Evolutionary conservation across 202 grass and related monocot genomes (phyloP).

Genomic region (Zizania palustris): DNA sequence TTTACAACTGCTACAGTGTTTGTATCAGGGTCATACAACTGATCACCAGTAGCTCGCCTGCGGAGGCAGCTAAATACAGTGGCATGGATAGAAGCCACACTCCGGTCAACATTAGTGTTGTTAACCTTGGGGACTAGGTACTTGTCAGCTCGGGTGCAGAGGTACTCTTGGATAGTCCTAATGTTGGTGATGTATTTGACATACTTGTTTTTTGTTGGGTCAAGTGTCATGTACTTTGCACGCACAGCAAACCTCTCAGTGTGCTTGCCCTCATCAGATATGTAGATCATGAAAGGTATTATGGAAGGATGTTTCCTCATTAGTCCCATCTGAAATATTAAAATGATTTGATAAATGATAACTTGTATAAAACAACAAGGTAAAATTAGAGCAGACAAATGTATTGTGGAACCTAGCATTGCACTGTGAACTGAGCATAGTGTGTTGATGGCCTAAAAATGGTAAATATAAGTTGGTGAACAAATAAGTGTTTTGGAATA

Average conservation of each 20-base stretch:
- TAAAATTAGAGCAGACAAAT: neutral
- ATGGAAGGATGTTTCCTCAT: slow-evolving; percentile 99
- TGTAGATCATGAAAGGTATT: slow-evolving; percentile 97
- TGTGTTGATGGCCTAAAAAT: neutral
- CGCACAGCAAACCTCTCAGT: slow-evolving; percentile 91
- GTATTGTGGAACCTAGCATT: neutral
- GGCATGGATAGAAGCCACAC: slow-evolving; percentile 89
- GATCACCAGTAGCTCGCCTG: slow-evolving; percentile 55
- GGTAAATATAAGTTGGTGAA: neutral
- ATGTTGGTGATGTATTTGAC: slow-evolving; percentile 95
- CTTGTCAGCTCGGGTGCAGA: slow-evolving; percentile 80
- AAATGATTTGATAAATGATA: slow-evolving; percentile 22
- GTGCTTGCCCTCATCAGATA: slow-evolving; percentile 89
- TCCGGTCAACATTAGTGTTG: slow-evolving; percentile 91
- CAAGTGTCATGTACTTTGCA: slow-evolving; percentile 98
- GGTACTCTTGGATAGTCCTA: slow-evolving; percentile 93
- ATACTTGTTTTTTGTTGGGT: slow-evolving; percentile 88
- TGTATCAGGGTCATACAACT: slow-evolving; percentile 68
- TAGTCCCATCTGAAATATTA: slow-evolving; percentile 81
- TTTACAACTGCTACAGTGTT: slow-evolving; percentile 67
- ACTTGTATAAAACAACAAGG: slow-evolving; percentile 11
- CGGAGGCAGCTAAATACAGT: slow-evolving; percentile 88
- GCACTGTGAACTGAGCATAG: neutral
- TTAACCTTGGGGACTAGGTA: slow-evolving; percentile 92
- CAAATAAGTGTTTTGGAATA: neutral